These are phyloP conservation scores for Fusarium sambucinum DNA, from an alignment of 2,329 filamentous ascomycete species.

Conservation along the genomic window DNA sequence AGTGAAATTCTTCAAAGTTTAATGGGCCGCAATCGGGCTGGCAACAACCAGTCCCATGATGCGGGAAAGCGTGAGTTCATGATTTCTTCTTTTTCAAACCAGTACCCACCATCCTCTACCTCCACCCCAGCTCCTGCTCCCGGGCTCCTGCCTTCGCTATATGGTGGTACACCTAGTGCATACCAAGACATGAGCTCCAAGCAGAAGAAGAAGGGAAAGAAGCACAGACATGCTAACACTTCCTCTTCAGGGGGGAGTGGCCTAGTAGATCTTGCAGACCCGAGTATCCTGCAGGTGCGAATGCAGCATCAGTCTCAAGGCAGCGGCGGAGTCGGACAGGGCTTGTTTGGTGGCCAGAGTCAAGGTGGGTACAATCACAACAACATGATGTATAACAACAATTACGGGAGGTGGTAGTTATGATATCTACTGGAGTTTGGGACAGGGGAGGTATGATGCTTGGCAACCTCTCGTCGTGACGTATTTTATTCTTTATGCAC, in stretches of 20 bases:
- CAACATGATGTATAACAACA: constrained; percentile 84
- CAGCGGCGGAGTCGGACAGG: constrained; percentile 87
- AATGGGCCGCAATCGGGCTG: constrained; percentile 76
- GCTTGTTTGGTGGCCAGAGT: constrained; percentile 86
- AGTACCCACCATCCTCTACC: constrained; percentile 84
- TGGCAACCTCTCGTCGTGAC: constrained; percentile 39
- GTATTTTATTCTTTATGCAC: constrained; percentile 40
- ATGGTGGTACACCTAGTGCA: constrained; percentile 85
- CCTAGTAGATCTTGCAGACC: constrained; percentile 99
- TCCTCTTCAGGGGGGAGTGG: constrained; percentile 99
- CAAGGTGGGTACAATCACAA: constrained; percentile 95
- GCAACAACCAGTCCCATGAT: constrained; percentile 80
- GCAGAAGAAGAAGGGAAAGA: constrained; percentile 99
- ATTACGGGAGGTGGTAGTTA: constrained; percentile 75
- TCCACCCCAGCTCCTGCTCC: constrained; percentile 89
- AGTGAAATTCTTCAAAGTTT: constrained; percentile 80
- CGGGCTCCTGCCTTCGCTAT: constrained; percentile 91
- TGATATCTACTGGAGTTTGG: constrained; percentile 37
- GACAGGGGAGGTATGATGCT: constrained; percentile 39
- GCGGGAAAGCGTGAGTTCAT: constrained; percentile 98
- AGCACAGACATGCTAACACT: constrained; percentile 99
- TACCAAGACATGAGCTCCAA: constrained; percentile 94
- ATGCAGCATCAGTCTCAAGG: constrained; percentile 89
- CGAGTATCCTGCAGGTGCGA: constrained; percentile 98
- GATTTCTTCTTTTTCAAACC: constrained; percentile 91